Percentiles rank a stretch among this genome's conserved stretches.
Evolutionary conservation across 2,329 filamentous ascomycete genomes (phyloP).

Genomic region (Fusarium solani-melongenae): DNA sequence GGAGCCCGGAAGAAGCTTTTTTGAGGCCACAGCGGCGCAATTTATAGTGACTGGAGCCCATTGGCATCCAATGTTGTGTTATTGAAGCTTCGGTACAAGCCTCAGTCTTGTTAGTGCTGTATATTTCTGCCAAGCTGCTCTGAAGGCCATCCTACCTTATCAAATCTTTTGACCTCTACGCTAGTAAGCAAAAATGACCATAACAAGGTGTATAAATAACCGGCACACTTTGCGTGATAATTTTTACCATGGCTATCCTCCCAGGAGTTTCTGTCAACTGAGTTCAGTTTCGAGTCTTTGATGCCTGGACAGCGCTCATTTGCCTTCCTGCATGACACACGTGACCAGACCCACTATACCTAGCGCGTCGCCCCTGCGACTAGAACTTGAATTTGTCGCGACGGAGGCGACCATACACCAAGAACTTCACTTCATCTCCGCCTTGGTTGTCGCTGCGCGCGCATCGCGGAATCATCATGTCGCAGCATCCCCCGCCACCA

Average conservation of each 20-base stretch:
- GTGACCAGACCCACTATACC: conserved; percentile 39
- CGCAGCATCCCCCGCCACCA: conserved; percentile 65
- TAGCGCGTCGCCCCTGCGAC: conserved; percentile 39
- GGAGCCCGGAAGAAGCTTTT: neutral
- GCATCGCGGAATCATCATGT: conserved; percentile 57
- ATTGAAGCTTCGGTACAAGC: neutral
- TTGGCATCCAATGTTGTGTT: neutral
- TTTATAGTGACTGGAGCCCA: neutral
- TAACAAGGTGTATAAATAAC: neutral
- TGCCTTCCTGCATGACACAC: conserved; percentile 6
- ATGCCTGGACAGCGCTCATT: neutral
- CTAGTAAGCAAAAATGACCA: neutral
- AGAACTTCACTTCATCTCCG: conserved; percentile 41
- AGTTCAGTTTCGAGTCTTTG: neutral
- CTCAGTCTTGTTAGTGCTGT: neutral
- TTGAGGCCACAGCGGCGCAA: neutral
- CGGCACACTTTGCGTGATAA: neutral
- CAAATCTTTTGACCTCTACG: neutral
- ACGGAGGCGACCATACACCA: conserved; percentile 40
- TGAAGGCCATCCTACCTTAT: neutral
- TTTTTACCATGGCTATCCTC: neutral
- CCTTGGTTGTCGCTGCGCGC: conserved; percentile 46
- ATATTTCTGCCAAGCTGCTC: neutral
- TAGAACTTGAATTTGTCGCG: conserved; percentile 50
- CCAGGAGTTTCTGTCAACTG: neutral